phyloP scores from a whole-genome alignment of 2,329 filamentous ascomycete genomes.

The Diaporthe humulicola region DNA sequence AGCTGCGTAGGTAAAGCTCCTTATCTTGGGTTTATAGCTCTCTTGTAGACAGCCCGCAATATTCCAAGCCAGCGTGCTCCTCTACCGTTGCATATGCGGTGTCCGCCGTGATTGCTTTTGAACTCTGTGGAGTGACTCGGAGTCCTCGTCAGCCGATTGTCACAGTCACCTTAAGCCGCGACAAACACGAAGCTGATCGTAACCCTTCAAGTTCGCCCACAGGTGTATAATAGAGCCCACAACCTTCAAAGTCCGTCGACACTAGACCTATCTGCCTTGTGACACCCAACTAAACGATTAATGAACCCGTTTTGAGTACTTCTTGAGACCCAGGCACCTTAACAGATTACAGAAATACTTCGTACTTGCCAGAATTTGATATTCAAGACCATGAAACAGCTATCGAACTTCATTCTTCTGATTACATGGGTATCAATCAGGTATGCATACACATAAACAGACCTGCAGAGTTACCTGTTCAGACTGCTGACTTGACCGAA shows the following conservation, averaged over 20 bases:
- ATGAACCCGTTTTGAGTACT: no score
- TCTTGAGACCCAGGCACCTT: background rate
- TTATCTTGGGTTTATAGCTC: no score
- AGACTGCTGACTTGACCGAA: background rate
- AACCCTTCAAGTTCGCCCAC: background rate
- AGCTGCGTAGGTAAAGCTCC: no score
- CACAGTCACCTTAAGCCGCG: background rate
- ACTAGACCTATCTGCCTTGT: background rate
- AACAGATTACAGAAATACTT: no score
- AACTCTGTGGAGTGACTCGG: background rate
- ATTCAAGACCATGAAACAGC: background rate
- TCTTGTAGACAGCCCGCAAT: no score
- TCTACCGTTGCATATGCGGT: no score
- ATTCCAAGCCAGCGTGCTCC: no score
- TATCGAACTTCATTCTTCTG: fast-evolving
- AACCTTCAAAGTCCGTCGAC: background rate
- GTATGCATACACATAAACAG: background rate
- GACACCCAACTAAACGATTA: background rate
- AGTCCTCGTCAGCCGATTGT: background rate
- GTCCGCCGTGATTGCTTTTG: no score
- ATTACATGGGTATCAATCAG: background rate
- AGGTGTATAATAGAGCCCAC: fast-evolving
- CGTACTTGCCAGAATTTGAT: background rate
- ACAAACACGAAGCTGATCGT: background rate
- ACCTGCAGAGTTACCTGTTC: fast-evolving